Conservation (phyloP, 345 rosid genomes). For the Carallia pectinifolia region DNA sequence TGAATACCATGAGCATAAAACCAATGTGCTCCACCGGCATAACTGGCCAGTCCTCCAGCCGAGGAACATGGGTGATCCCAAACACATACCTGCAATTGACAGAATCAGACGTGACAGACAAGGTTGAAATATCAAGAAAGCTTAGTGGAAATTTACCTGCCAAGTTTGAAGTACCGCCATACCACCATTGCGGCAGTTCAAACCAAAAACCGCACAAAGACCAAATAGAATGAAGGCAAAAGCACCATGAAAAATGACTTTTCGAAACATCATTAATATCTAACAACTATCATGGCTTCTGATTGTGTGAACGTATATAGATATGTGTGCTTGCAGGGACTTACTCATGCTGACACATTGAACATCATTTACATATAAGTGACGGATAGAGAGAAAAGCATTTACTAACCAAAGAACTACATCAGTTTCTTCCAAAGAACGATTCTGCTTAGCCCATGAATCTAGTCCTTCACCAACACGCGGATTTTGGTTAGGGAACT, state of each 20-base stretch:
- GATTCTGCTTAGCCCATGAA: slow-evolving; percentile 83
- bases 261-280: too few species aligned
- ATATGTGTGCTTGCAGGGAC: not conserved
- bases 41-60: slow-evolving; percentile 95
- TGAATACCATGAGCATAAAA: slow-evolving; percentile 69
- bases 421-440: slow-evolving; percentile 74
- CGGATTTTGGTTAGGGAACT: slow-evolving; percentile 91
- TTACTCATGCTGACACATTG: not conserved
- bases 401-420: slow-evolving; percentile 73
- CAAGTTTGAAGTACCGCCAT: too few species aligned
- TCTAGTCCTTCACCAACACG: slow-evolving; percentile 81
- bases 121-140: not conserved
- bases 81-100: slow-evolving; percentile 66
- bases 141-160: too few species aligned
- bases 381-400: not conserved
- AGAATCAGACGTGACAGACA: not conserved
- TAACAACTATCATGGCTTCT: too few species aligned
- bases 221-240: not conserved
- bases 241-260: not conserved
- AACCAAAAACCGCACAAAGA: too few species aligned
- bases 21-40: slow-evolving; percentile 89
- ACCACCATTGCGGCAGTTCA: too few species aligned
- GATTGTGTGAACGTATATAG: not conserved
- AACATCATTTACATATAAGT: not conserved
- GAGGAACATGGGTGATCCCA: slow-evolving; percentile 84